A percentile compares a stretch with the other conserved stretches of the same genome.
Conservation (phyloP, 305 asterid genomes). For the Fraxinus albicans region DNA sequence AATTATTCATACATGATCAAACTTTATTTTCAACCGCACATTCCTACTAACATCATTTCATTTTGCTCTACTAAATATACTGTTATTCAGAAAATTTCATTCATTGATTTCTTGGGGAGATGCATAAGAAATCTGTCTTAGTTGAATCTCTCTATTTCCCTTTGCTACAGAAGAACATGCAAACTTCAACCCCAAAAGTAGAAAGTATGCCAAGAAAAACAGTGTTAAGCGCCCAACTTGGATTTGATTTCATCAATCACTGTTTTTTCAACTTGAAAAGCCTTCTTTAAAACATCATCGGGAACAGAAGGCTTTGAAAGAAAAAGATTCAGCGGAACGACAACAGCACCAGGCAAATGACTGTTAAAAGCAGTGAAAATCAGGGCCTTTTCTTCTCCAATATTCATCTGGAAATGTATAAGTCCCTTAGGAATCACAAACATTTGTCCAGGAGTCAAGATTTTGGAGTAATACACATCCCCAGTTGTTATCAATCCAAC, state of each 20-base stretch:
- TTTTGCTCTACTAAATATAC: too few relatives aligned
- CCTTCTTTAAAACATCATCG: conserved; percentile 28
- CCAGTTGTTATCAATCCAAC: conserved; percentile 20
- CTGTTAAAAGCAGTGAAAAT: conserved; percentile 62
- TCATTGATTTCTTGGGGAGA: not conserved
- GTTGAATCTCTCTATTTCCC: not conserved
- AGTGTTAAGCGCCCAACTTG: conserved; percentile 25
- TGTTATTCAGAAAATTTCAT: too few relatives aligned
- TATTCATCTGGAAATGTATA: conserved; percentile 58
- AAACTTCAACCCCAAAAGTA: too few relatives aligned
- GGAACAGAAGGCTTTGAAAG: conserved; percentile 35
- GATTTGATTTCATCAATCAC: conserved; percentile 30
- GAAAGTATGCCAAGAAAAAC: not conserved
- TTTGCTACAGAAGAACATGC: not conserved
- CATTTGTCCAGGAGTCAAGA: conserved; percentile 51
- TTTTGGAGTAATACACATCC: conserved; percentile 36
- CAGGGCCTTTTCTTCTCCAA: conserved; percentile 44
- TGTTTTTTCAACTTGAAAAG: conserved; percentile 25
- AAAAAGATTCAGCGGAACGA: conserved; percentile 37
- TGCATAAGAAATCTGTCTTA: not conserved
- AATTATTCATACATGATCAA: too few relatives aligned
- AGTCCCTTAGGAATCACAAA: conserved; percentile 61
- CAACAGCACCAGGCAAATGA: conserved; percentile 48
- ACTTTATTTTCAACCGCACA: too few relatives aligned
- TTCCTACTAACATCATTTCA: too few relatives aligned